Evolutionary conservation across 1,284 basidiomycete genomes (phyloP), one percentile per base, ranked within the genome.

Genomic region (Inonotus obliquus): DNA sequence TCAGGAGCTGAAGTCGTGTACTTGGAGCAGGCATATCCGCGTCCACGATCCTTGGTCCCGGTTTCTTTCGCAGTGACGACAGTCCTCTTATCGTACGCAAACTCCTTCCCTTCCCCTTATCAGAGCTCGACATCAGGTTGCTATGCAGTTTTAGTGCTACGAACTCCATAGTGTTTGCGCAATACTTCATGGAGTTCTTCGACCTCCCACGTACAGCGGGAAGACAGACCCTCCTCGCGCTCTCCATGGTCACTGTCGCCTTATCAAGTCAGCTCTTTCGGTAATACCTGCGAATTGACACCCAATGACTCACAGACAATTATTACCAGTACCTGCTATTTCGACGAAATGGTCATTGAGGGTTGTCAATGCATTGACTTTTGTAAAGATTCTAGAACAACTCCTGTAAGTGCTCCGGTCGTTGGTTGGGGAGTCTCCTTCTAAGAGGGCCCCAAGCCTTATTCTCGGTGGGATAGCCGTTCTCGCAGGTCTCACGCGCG

Each of bases 1-100:
- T 78, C 80, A 6, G 80, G 80, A 4, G 79, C 77, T 6, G 76
- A 80, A 59, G 79, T 79, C 10, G 77, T 77, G 4, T 80, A 77
- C 57, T 70, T 79, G n/a, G 77, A 79, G 57, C 76, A 79, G 70
- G 78, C 78, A 7, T 80, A 79, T 65, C 76, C 75, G 5, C 69
- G 71, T 55, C 67, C 73, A 1, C 63, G 60, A 19, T 71, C 66
- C 51, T 61, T 73, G 41, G 67, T 80, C 27, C 76, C 78, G 1
- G 76, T 75, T 29, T 67, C 72, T 4, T 81, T 79, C 63, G 78
- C 79, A 14, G 72, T 79, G n/a, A 74, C 73, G 23, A 72, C 77
- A 0, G 75, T 79, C 0, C 67, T 79, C 3, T 65, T 78, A 25
- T 76, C 76, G 57, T 79, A 48, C 27, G 68, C 66, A 19, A 39